Evolutionary conservation across 2,329 filamentous ascomycete genomes (phyloP), one percentile per base, ranked within the genome.

Genomic region (Fusarium odoratissimum): DNA sequence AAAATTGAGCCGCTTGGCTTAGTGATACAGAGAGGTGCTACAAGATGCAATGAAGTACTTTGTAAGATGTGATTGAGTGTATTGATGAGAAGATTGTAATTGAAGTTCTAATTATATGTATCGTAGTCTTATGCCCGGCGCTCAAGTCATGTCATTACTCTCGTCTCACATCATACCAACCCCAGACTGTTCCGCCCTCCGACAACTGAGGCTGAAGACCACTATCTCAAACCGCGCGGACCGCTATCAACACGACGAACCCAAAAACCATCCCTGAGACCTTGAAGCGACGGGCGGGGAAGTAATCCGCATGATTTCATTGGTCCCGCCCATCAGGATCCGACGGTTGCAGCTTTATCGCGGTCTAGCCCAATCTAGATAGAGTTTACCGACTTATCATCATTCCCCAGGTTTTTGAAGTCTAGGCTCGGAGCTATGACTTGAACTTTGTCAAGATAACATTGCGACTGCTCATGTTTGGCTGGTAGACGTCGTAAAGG

Each of bases 331-430:
- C 56, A 7, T 16, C 33, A 25, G 19, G 61, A 45, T 64, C 61
- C 61, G 61, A 64, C 61, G 61, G 61, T 63, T 64, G 61, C 61
- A 64, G 57, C 38, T 45, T 54, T 64, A 64, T 63, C 61, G 19
- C 6, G 5, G 45, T 30, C 61, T 64, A 64, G 28, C 61, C 61
- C 16, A 9, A 44, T 45, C 21, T 14, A 54, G 61, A n/a, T 13
- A 45, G 30, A 30, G 58, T 54, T 63, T 44, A 52, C 58, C 45
- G 33, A 37, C 58, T 33, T 64, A 64, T 64, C 61, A 40, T 28
- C 49, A 54, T 49, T 48, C 58, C 25, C 45, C 56, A 25, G 45
- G 28, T 57, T 57, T 46, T 35, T 33, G 17, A 17, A 45, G 28
- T 49, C 60, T 33, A 33, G 54, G 49, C 54, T 51, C 17, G 7